Base-by-base conservation (phyloP, 805 yeast species). In the Kodamaea nitidulidarum region DNA sequence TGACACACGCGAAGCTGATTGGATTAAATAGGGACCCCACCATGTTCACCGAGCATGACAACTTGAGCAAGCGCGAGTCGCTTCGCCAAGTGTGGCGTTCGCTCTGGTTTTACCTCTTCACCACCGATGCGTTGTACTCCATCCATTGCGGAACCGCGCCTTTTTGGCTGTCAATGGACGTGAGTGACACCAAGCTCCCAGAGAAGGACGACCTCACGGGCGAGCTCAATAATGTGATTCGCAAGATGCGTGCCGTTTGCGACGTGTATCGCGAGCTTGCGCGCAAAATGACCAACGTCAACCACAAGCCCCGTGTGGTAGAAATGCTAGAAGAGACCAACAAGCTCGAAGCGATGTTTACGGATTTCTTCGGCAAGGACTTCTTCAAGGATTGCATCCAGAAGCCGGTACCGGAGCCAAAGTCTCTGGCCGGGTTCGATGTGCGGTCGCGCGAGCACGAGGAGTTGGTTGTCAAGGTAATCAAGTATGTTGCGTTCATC, bases 11-110 rank as follows among this genome's bases (percentile, higher is more conserved):
- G 0, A 36, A 63, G 31, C 55, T 70, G 3, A 65, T 66, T 31
- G 73, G 74, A 0, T 49, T 67, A 31, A 60, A 67, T 44, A 49
- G 73, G 9, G 73, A 68, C 42, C 73, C 74, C 1, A 47, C 56
- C 10, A 49, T 40, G 28, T 67, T 56, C 40, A 40, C 41, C 7
- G 48, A 62, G 4, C 65, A 61, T 39, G 60, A 55, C 16, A 40
- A 55, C 15, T 62, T 68, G 16, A 47, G 52, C 33, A 62, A 59
- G 21, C 53, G 57, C 11, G 52, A 52, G 15, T 31, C 47, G 2
- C 51, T 61, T 14, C 50, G 55, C 14, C 46, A 48, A 22, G 50
- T 55, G 1, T 68, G 74, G 74, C 49, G 73, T 36, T 40, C 47
- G 15, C 47, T 68, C 18, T 68, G 74, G 74, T 38, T 45, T 29